A percentile compares a stretch with the other conserved stretches of the same genome.
Evolutionary conservation across 1,284 basidiomycete genomes (phyloP).

Genomic region (Cutaneotrichosporon curvatum): DNA sequence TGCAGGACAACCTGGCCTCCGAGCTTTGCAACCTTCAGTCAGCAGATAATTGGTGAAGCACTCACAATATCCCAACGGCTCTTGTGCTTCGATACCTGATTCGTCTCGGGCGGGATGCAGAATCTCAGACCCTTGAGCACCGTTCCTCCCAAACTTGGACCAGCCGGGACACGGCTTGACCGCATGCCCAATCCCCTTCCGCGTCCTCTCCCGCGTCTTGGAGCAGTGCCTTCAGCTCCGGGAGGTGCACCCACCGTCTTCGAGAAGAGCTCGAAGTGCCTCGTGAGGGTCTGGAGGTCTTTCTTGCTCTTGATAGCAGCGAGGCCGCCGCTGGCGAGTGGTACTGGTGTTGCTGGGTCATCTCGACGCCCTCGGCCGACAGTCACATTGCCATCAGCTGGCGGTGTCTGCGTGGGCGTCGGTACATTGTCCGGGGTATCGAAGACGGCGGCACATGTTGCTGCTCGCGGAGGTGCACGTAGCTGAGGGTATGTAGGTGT

Average conservation of each 20-base stretch:
- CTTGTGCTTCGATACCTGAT: slow-evolving; percentile 21
- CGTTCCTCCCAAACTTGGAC: slow-evolving; percentile 10
- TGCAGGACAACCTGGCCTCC: slow-evolving; percentile 30
- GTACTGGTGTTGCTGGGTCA: slow-evolving; percentile 26
- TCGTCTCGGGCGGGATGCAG: slow-evolving; percentile 28
- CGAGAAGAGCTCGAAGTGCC: slow-evolving; percentile 23
- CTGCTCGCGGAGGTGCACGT: neutral
- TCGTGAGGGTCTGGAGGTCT: slow-evolving; percentile 27
- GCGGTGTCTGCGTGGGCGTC: slow-evolving; percentile 7
- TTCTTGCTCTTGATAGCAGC: slow-evolving; percentile 13
- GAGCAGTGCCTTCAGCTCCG: too few relatives aligned
- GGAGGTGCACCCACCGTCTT: slow-evolving; percentile 7
- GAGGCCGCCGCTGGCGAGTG: slow-evolving; percentile 18
- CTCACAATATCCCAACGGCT: slow-evolving; percentile 30
- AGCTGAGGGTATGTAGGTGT: slow-evolving; percentile 6
- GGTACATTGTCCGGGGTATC: slow-evolving; percentile 8
- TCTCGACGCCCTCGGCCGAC: slow-evolving; percentile 23
- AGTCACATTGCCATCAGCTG: neutral
- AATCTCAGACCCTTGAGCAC: slow-evolving; percentile 34
- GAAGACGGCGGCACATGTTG: neutral
- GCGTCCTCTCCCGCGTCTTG: slow-evolving; percentile 1
- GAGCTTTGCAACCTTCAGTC: slow-evolving; percentile 26
- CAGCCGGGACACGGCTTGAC: neutral
- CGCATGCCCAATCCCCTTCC: slow-evolving; percentile 6
- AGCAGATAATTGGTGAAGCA: neutral